Conservation (phyloP, 1,139 yeast species). For the Kodamaea derodonti region DNA sequence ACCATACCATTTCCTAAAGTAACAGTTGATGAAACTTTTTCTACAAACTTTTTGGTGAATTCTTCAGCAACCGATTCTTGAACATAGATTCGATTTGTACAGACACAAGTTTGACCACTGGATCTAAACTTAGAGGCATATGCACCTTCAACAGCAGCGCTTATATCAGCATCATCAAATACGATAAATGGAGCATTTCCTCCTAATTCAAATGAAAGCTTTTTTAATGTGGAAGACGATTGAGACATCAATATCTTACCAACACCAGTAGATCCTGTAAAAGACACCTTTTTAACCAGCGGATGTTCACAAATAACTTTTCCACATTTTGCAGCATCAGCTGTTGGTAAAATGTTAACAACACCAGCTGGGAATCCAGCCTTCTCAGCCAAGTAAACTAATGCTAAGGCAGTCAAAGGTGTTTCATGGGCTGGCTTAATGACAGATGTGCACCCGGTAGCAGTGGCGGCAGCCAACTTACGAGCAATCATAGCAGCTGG, state of each 20-base stretch:
- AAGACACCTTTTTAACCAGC: conserved; percentile 45
- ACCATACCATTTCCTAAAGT: conserved; percentile 39
- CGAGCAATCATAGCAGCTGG: conserved; percentile 94
- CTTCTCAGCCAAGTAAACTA: conserved; percentile 65
- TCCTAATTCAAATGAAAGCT: conserved; percentile 49
- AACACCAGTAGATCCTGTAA: conserved; percentile 58
- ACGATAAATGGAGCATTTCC: conserved; percentile 52
- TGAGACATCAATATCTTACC: conserved; percentile 51
- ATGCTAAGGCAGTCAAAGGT: conserved; percentile 80
- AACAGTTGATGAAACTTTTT: conserved; percentile 18
- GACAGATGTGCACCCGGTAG: conserved; percentile 90
- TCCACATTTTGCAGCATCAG: conserved; percentile 60
- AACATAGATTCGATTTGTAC: conserved; percentile 79
- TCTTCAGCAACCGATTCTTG: conserved; percentile 67
- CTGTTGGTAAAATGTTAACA: conserved; percentile 63
- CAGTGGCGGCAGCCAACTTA: conserved; percentile 86
- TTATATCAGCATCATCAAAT: conserved; percentile 47
- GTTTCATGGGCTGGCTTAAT: conserved; percentile 90
- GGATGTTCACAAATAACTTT: conserved; percentile 42
- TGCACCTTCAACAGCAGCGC: conserved; percentile 45
- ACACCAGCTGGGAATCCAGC: conserved; percentile 91
- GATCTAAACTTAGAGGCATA: conserved; percentile 58
- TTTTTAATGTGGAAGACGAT: conserved; percentile 43
- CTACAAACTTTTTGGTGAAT: conserved; percentile 34
- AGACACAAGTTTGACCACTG: conserved; percentile 90